phyloP scores from a whole-genome alignment of 2,329 filamentous ascomycete species.

The Xylaria sp. region DNA sequence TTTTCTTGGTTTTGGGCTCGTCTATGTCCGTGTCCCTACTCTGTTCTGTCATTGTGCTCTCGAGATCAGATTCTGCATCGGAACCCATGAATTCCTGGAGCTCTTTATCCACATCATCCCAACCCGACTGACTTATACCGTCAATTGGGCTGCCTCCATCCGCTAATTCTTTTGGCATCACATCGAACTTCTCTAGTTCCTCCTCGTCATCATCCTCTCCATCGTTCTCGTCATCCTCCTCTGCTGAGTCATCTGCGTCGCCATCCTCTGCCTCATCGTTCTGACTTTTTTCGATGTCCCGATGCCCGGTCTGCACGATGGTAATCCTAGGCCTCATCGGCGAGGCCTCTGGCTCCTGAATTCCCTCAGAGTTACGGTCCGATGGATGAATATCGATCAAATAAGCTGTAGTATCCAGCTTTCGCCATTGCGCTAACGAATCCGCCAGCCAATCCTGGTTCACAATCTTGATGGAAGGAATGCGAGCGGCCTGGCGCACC shows the following conservation, averaged over 20 bases:
- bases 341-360: slow-evolving; percentile 51
- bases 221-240: slow-evolving; percentile 51
- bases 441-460: slow-evolving; percentile 90
- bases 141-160: slow-evolving; percentile 54
- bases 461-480: slow-evolving; percentile 87
- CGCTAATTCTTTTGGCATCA: slow-evolving; percentile 61
- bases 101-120: slow-evolving; percentile 66
- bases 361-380: slow-evolving; percentile 60
- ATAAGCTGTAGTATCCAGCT: slow-evolving; percentile 81
- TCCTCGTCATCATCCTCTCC: slow-evolving; percentile 51
- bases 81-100: slow-evolving; percentile 71
- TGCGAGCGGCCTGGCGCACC: slow-evolving; percentile 84
- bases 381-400: slow-evolving; percentile 79
- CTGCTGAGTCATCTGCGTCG: slow-evolving; percentile 55
- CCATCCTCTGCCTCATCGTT: slow-evolving; percentile 57
- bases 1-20: slow-evolving; percentile 49
- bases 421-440: slow-evolving; percentile 85
- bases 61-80: slow-evolving; percentile 60
- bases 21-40: slow-evolving; percentile 49
- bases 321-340: slow-evolving; percentile 59
- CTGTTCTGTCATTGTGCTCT: slow-evolving; percentile 49
- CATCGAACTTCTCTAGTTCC: slow-evolving; percentile 58
- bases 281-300: slow-evolving; percentile 41
- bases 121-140: slow-evolving; percentile 47
- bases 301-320: slow-evolving; percentile 47